Percentiles rank a stretch among this genome's conserved stretches.
Conservation (phyloP, 768 basidiomycete species). For the Russula abietina region DNA sequence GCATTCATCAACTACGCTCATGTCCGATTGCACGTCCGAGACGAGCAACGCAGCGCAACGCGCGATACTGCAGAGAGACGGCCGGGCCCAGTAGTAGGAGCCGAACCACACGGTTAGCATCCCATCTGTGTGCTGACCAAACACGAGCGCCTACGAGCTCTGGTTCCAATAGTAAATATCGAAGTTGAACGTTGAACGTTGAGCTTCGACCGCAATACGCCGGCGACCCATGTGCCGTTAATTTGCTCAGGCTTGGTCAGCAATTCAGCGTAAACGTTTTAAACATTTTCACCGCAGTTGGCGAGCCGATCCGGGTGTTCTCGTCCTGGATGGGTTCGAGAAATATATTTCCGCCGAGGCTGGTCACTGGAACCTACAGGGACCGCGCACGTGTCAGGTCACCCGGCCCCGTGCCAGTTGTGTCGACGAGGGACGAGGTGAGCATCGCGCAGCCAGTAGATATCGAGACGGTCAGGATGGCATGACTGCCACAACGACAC, state of each 20-base stretch:
- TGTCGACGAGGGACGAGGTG: conserved; percentile 17
- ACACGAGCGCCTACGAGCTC: conserved; percentile 8
- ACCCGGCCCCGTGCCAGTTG: conserved; percentile 11
- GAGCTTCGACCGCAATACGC: conserved; percentile 14
- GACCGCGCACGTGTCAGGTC: conserved; percentile 14
- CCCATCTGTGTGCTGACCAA: background rate
- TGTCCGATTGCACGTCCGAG: conserved; percentile 14
- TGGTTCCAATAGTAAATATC: no score
- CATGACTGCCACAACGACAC: conserved; percentile 7
- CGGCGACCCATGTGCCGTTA: conserved; percentile 19
- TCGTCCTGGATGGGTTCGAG: conserved; percentile 5
- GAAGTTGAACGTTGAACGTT: no score
- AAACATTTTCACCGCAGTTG: conserved; percentile 15
- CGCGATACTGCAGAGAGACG: conserved; percentile 17
- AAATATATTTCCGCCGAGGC: conserved; percentile 16
- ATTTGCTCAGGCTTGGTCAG: conserved; percentile 15
- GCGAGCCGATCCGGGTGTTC: conserved; percentile 10
- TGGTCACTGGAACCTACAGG: conserved; percentile 14
- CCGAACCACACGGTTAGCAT: conserved; percentile 14
- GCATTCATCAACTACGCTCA: conserved; percentile 3
- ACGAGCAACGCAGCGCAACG: conserved; percentile 16
- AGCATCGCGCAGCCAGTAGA: conserved; percentile 18
- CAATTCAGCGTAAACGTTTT: conserved; percentile 9
- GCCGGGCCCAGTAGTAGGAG: conserved; percentile 19
- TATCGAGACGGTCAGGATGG: conserved; percentile 14